Percentiles rank a stretch among this genome's conserved stretches.
phyloP scores from a whole-genome alignment of 495 filamentous ascomycete genomes.

The Daldinia childiae region DNA sequence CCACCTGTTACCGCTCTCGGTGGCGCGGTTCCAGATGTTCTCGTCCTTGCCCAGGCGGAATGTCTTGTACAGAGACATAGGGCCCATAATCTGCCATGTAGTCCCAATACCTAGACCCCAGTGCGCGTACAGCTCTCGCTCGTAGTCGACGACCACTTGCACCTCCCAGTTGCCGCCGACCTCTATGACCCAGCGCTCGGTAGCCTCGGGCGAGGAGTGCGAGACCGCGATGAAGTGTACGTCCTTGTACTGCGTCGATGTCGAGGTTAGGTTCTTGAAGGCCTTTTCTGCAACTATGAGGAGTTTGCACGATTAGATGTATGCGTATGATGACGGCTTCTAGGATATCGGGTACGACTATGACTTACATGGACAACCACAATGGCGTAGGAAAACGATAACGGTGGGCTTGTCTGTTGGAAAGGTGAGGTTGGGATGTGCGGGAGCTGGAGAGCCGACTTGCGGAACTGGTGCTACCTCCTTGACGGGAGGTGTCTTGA shows the following conservation, averaged over 20 bases:
- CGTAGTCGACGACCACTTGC: constrained; percentile 62
- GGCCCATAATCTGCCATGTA: constrained; percentile 62
- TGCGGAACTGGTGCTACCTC: constrained; percentile 51
- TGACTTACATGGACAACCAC: constrained; percentile 66
- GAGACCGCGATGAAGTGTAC: constrained; percentile 67
- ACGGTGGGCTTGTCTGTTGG: constrained; percentile 60
- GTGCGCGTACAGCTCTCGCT: constrained; percentile 58
- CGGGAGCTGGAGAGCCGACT: constrained; percentile 60
- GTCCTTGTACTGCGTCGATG: constrained; percentile 57
- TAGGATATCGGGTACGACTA: neutral
- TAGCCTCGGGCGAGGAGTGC: constrained; percentile 60
- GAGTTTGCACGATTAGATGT: neutral
- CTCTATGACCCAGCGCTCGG: constrained; percentile 62
- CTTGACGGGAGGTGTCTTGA: constrained; percentile 45
- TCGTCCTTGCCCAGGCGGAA: constrained; percentile 61
- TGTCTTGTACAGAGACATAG: constrained; percentile 56
- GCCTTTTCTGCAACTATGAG: constrained; percentile 66
- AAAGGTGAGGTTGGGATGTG: constrained; percentile 53
- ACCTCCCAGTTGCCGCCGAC: constrained; percentile 64
- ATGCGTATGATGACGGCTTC: neutral
- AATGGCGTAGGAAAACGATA: constrained; percentile 68
- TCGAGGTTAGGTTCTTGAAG: constrained; percentile 56
- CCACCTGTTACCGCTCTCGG: constrained; percentile 66
- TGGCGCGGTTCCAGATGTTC: constrained; percentile 64
- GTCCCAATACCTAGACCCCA: constrained; percentile 65